Evolutionary conservation across 2,329 filamentous ascomycete species (phyloP).

Genomic region (Aureobasidium uvarum): DNA sequence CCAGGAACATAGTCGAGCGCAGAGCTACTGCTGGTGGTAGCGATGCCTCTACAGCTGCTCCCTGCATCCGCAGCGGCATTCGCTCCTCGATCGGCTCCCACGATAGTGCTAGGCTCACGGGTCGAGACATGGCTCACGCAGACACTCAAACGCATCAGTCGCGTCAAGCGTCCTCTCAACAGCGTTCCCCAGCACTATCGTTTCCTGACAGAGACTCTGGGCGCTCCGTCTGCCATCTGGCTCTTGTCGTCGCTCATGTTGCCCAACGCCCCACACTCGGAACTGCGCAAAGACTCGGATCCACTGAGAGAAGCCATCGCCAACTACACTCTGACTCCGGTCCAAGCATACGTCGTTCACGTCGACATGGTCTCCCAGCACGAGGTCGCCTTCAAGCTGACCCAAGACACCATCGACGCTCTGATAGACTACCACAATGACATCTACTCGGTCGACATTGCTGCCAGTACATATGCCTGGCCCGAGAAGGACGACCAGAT

Average conservation of each 20-base stretch:
- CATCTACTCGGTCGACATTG: conserved; percentile 85
- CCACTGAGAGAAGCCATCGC: conserved; percentile 81
- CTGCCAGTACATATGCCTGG: conserved; percentile 89
- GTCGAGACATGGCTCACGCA: conserved; percentile 96
- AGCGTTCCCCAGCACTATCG: conserved; percentile 92
- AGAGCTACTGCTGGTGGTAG: conserved; percentile 11
- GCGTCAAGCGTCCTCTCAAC: conserved; percentile 94
- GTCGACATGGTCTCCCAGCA: conserved; percentile 98
- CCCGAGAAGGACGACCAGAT: conserved; percentile 93
- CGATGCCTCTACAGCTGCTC: conserved; percentile 88
- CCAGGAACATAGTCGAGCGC: background rate
- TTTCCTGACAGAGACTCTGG: conserved; percentile 92
- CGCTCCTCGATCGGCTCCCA: conserved; percentile 88
- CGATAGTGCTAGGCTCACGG: conserved; percentile 88
- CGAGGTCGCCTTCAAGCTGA: conserved; percentile 98
- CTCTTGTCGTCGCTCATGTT: conserved; percentile 90
- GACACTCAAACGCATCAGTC: conserved; percentile 94
- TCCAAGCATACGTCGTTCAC: conserved; percentile 97
- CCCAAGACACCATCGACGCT: conserved; percentile 86
- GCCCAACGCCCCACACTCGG: conserved; percentile 80
- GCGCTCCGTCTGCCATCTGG: conserved; percentile 88
- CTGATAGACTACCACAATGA: conserved; percentile 97
- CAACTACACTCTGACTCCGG: conserved; percentile 89
- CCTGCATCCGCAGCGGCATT: conserved; percentile 96
- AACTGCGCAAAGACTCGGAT: conserved; percentile 77